A percentile compares a stretch with the other conserved stretches of the same genome.
phyloP scores from a whole-genome alignment of 306 rosid species.

The Pueraria montana region DNA sequence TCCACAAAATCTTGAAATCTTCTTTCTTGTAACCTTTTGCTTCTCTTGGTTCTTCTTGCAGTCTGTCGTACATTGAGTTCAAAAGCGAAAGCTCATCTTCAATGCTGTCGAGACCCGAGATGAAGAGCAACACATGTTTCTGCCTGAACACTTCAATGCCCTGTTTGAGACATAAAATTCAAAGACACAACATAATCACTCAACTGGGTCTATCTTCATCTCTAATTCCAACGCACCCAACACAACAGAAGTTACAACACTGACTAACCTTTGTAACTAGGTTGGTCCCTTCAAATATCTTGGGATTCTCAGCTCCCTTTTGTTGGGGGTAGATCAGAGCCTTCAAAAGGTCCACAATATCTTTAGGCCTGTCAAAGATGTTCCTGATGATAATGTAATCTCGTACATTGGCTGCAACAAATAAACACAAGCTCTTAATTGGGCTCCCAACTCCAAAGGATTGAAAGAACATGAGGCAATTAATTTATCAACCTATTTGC shows the following conservation, averaged over 20 bases:
- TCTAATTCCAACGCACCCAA: background rate
- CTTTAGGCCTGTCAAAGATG: conserved; percentile 38
- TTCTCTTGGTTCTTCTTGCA: conserved; percentile 39
- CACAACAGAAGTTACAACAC: background rate
- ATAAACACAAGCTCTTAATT: background rate
- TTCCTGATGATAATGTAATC: background rate
- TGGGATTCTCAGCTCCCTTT: conserved; percentile 9
- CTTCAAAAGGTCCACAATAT: conserved; percentile 46
- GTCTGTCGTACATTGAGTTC: conserved; percentile 41
- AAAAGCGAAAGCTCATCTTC: conserved; percentile 48
- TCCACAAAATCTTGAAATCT: conserved; percentile 51
- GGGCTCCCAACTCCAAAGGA: background rate
- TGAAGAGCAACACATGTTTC: conserved; percentile 45
- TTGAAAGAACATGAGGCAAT: background rate
- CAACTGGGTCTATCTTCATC: background rate
- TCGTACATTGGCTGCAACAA: conserved; percentile 19
- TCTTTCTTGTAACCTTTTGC: conserved; percentile 37
- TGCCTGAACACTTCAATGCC: conserved; percentile 46
- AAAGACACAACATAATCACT: background rate
- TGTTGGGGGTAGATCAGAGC: conserved; percentile 40
- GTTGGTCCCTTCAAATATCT: conserved; percentile 11
- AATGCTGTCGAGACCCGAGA: conserved; percentile 43
- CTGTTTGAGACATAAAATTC: conserved; percentile 5
- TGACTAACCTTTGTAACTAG: conserved; percentile 23
- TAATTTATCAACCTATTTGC: conserved; percentile 39